Conservation (phyloP, 805 yeast species). For the Wickerhamomyces chambardii region DNA sequence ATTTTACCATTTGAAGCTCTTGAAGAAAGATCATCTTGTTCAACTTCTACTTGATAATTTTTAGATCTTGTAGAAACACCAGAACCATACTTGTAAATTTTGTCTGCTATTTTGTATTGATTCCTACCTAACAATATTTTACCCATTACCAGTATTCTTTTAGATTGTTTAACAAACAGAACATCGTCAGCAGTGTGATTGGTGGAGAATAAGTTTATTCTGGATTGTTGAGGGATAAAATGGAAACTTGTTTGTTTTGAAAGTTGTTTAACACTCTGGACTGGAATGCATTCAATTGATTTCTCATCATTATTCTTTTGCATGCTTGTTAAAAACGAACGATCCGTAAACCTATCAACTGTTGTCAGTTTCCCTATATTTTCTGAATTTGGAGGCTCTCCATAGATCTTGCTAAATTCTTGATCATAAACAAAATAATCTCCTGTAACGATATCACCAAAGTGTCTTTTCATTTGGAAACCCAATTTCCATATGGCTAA, state of each 20-base stretch:
- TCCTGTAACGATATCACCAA: slow-evolving; percentile 25
- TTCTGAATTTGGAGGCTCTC: slow-evolving; percentile 2
- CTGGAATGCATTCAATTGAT: not conserved
- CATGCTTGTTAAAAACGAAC: not conserved
- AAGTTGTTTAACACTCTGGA: not conserved
- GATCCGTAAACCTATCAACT: slow-evolving; percentile 2
- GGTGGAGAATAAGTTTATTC: not conserved
- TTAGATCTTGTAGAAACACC: slow-evolving; percentile 19
- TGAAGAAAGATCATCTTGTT: slow-evolving; percentile 26
- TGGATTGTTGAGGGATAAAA: not conserved
- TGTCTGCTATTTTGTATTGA: slow-evolving; percentile 2
- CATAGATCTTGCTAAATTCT: slow-evolving; percentile 1
- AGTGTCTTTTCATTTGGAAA: slow-evolving; percentile 28
- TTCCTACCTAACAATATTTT: slow-evolving; percentile 1
- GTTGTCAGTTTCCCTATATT: not conserved
- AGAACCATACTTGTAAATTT: not conserved
- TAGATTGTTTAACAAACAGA: not conserved
- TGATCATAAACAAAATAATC: slow-evolving; percentile 13
- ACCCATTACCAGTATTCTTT: not conserved
- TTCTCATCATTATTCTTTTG: not conserved
- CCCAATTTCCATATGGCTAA: slow-evolving; percentile 26
- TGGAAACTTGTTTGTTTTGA: too few species aligned
- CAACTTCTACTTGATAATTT: slow-evolving; percentile 30
- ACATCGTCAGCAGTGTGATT: too few species aligned
- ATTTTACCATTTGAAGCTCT: slow-evolving; percentile 6